Conservation (phyloP, 2,329 filamentous ascomycete genomes). For the Lasiodiplodia theobromae region DNA sequence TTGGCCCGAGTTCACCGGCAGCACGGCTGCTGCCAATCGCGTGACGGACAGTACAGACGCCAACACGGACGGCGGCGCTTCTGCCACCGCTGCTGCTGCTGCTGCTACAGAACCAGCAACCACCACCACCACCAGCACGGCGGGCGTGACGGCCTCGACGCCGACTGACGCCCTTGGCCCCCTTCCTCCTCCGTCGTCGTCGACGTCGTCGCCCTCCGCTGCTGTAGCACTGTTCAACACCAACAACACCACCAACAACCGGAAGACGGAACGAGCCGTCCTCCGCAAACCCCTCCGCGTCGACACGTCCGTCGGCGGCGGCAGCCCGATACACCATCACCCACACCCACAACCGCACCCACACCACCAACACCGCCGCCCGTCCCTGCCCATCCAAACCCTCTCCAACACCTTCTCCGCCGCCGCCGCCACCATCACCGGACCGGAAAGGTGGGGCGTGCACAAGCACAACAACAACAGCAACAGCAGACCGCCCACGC, state of each 20-base stretch:
- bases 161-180: too few species aligned
- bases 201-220: not conserved
- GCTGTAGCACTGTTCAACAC: not conserved
- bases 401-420: not conserved
- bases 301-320: constrained; percentile 6
- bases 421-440: not conserved
- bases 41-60: too few species aligned
- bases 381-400: not conserved
- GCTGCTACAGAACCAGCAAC: not conserved
- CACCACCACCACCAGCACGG: not conserved
- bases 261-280: not conserved
- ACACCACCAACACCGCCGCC: not conserved
- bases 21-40: not conserved
- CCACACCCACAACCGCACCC: not conserved
- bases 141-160: not conserved
- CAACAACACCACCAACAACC: not conserved
- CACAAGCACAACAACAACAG: not conserved
- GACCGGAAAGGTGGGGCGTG: not conserved
- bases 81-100: too few species aligned
- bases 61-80: too few species aligned
- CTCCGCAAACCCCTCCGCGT: constrained; percentile 9
- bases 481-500: constrained; percentile 9
- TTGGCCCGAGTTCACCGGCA: constrained; percentile 16
- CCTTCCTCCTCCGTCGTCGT: too few species aligned
- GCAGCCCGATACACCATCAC: not conserved